Evolutionary conservation across 345 rosid species (phyloP), one percentile per base, ranked within the genome.

Genomic region (Arabis alpina): DNA sequence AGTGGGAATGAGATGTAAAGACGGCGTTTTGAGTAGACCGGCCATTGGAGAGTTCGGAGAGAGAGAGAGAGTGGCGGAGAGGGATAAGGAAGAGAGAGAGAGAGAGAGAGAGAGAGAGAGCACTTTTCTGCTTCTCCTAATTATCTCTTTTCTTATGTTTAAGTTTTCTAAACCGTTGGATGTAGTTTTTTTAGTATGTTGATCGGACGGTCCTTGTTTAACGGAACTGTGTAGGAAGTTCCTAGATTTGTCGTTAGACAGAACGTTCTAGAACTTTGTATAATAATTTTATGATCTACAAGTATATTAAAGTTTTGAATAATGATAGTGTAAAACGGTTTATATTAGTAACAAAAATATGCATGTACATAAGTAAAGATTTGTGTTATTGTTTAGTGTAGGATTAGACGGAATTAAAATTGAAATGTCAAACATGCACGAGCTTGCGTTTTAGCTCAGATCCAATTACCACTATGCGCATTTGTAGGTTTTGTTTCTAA

Each of bases 1-100:
- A 13, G 77, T 65, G 2, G 83, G 76, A 41, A 80, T 76, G 6
- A 84, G 74, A 24, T 55, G 80, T 57, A 84, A 81, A 64, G 88
- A 84, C 68, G 82, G 71, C 75, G 97, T 79, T 68, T 78, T 80
- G 66, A 86, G 76, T 78, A 89, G 80, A 44, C 85, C 82, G 57
- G 96, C 96, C 98, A 89, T 92, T 61, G 53, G 49, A 27, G 70
- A 53, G 51, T 58, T 57, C 37, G 53, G 41, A 6, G 49, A 23
- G 0, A 5, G 16, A 14, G 54, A 47, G 60, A 43, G 50, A 2
- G 52, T 24, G 52, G 27, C 74, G 47, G 80, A 68, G 76, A 50
- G 69, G 37, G 61, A 25, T 71, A 62, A 50, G 61, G 51, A 42
- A 70, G 60, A 65, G 36, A 39, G 58, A 61, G 41, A 14, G n/a